Percentiles rank a stretch among this genome's conserved stretches.
Evolutionary conservation across 768 basidiomycete species (phyloP).

Genomic region (Piloderma croceum): DNA sequence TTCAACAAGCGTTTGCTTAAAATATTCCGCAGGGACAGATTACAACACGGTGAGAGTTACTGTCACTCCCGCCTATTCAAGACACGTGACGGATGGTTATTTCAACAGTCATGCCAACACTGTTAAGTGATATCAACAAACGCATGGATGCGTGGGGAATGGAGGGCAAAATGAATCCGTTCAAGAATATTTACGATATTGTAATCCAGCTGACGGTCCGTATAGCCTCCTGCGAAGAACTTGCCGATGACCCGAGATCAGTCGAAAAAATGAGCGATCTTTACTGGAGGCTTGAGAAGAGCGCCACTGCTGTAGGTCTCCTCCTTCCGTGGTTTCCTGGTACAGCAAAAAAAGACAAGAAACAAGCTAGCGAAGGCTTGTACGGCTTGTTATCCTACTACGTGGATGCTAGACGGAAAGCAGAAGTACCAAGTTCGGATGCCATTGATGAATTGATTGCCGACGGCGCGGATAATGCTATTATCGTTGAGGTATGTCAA

Average conservation of each 20-base stretch:
- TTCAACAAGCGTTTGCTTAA: no score
- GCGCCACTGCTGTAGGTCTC: conserved; percentile 68
- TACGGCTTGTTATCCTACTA: conserved; percentile 61
- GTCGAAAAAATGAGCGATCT: conserved; percentile 59
- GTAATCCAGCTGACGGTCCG: conserved; percentile 71
- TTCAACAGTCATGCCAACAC: conserved; percentile 16
- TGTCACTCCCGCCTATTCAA: no score
- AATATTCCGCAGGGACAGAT: no score
- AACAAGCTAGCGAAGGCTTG: conserved; percentile 69
- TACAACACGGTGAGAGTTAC: no score
- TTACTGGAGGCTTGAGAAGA: conserved; percentile 63
- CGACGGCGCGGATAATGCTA: conserved; percentile 57
- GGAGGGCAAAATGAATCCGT: conserved; percentile 20
- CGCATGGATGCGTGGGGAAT: conserved; percentile 20
- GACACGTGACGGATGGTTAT: no score
- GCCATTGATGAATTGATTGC: conserved; percentile 74
- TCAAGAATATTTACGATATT: conserved; percentile 29
- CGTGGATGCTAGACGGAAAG: conserved; percentile 51
- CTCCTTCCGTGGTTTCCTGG: conserved; percentile 74
- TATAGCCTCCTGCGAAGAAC: conserved; percentile 60
- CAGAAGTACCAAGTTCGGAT: conserved; percentile 55
- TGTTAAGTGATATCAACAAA: conserved; percentile 20
- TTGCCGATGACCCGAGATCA: conserved; percentile 57
- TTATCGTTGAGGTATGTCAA: conserved; percentile 60
- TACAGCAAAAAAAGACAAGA: conserved; percentile 64